phyloP scores from a whole-genome alignment of 148 eudicot genomes.

The Persicaria maculosa region DNA sequence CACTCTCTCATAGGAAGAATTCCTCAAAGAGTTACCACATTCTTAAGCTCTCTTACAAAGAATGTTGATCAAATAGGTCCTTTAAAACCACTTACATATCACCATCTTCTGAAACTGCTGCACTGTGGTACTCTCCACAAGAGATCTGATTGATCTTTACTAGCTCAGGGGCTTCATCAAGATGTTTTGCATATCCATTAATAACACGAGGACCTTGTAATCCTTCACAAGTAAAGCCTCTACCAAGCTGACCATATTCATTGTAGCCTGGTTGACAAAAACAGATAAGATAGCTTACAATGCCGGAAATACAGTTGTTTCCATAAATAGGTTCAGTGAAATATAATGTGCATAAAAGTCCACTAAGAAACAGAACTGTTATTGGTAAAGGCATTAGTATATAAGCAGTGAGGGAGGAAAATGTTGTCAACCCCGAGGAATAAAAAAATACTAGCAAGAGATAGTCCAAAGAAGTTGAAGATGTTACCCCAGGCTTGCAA shows the following conservation, averaged over 20 bases:
- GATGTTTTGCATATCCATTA: constrained; percentile 68
- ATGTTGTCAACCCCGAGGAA: neutral
- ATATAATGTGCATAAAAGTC: neutral
- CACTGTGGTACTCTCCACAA: constrained; percentile 95
- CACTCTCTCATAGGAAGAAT: constrained; percentile 1
- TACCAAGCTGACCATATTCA: constrained; percentile 97
- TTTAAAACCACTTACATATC: constrained; percentile 81
- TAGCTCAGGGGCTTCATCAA: constrained; percentile 91
- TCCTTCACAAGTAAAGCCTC: constrained; percentile 92
- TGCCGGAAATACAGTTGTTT: neutral
- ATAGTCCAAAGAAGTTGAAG: neutral
- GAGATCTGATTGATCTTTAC: constrained; percentile 82
- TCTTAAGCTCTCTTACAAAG: neutral
- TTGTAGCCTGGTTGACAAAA: constrained; percentile 79
- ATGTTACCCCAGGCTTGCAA: constrained; percentile 94
- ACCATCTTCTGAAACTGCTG: constrained; percentile 86
- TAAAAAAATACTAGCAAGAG: neutral
- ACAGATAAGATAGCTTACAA: constrained; percentile 15
- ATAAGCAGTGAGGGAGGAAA: neutral
- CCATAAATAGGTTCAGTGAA: neutral
- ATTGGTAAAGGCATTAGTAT: neutral
- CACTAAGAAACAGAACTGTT: neutral
- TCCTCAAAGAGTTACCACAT: neutral
- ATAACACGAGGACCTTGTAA: constrained; percentile 87
- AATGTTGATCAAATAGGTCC: constrained; percentile 14